These are phyloP conservation scores for Boechera retrofracta DNA, from an alignment of 345 rosid genomes.

Conservation along the genomic window DNA sequence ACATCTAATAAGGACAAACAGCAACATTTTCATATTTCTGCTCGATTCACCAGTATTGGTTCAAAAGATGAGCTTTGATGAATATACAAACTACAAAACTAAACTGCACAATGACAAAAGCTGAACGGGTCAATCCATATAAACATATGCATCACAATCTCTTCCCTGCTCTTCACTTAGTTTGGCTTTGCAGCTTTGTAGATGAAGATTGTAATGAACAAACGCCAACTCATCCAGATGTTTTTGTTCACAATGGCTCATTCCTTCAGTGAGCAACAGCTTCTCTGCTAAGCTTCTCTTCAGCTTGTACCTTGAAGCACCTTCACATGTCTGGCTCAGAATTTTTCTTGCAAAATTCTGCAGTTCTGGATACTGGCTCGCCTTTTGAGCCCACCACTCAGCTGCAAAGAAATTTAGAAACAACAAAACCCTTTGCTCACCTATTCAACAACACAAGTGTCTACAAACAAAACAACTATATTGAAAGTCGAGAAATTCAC, in stretches of 20 bases:
- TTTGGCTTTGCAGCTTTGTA: conserved; percentile 43
- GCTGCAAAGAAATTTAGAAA: conserved; percentile 45
- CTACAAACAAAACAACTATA: conserved; percentile 7
- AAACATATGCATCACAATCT: conserved; percentile 16
- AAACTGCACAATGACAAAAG: conserved; percentile 1
- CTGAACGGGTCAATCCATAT: conserved; percentile 23
- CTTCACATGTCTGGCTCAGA: conserved; percentile 66
- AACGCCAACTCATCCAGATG: conserved; percentile 46
- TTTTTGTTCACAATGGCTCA: conserved; percentile 41
- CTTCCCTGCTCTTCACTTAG: conserved; percentile 23
- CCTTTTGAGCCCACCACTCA: conserved; percentile 65
- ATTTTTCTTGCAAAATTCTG: conserved; percentile 60
- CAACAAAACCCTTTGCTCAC: conserved; percentile 1
- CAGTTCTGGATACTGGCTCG: conserved; percentile 58
- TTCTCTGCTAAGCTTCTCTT: conserved; percentile 58
- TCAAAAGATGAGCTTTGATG: conserved; percentile 7
- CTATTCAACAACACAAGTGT: neutral
- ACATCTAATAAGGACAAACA: conserved; percentile 58
- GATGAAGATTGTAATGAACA: conserved; percentile 60
- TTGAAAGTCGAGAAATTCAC: conserved; percentile 21
- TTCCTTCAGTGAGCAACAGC: conserved; percentile 40
- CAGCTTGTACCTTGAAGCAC: conserved; percentile 58
- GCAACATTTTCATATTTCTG: conserved; percentile 39
- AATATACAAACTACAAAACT: conserved; percentile 28
- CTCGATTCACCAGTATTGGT: conserved; percentile 2